These are phyloP conservation scores for Daldinia decipiens DNA, from an alignment of 495 filamentous ascomycete species.

Conservation along the genomic window DNA sequence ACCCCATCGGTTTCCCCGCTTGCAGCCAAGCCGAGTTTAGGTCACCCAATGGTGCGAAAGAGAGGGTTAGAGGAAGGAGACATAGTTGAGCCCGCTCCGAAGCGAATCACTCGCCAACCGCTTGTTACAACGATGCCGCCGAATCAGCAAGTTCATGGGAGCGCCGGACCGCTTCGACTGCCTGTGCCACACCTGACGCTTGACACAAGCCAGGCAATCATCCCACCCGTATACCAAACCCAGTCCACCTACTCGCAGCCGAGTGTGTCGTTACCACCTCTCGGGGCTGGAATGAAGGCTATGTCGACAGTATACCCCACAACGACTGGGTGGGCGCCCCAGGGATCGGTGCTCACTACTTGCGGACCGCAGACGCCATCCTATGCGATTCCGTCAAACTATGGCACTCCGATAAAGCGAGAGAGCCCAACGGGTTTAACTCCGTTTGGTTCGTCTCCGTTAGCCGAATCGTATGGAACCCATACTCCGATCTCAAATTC, in stretches of 20 bases:
- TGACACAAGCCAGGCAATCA: constrained; percentile 50
- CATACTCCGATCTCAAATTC: constrained; percentile 67
- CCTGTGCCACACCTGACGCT: constrained; percentile 57
- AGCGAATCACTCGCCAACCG: constrained; percentile 57
- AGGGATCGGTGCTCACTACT: constrained; percentile 47
- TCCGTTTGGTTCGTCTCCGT: constrained; percentile 59
- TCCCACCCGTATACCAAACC: constrained; percentile 31
- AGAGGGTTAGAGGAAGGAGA: constrained; percentile 72
- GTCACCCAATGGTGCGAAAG: constrained; percentile 66
- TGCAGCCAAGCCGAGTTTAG: constrained; percentile 59
- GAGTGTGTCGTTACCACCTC: constrained; percentile 56
- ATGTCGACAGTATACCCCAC: constrained; percentile 61
- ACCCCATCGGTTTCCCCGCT: constrained; percentile 63
- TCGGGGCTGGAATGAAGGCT: constrained; percentile 56
- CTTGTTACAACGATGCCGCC: constrained; percentile 51
- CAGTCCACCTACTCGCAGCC: constrained; percentile 50
- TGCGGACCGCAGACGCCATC: constrained; percentile 50
- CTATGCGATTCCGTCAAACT: constrained; percentile 42
- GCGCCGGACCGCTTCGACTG: constrained; percentile 47
- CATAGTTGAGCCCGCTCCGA: constrained; percentile 71
- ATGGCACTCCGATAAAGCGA: constrained; percentile 58
- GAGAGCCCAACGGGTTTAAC: constrained; percentile 49
- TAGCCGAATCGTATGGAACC: constrained; percentile 60
- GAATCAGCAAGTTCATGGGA: constrained; percentile 48
- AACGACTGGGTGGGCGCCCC: constrained; percentile 47